Conservation (phyloP, 1,284 basidiomycete species). For the Moesziomyces aphidis region DNA sequence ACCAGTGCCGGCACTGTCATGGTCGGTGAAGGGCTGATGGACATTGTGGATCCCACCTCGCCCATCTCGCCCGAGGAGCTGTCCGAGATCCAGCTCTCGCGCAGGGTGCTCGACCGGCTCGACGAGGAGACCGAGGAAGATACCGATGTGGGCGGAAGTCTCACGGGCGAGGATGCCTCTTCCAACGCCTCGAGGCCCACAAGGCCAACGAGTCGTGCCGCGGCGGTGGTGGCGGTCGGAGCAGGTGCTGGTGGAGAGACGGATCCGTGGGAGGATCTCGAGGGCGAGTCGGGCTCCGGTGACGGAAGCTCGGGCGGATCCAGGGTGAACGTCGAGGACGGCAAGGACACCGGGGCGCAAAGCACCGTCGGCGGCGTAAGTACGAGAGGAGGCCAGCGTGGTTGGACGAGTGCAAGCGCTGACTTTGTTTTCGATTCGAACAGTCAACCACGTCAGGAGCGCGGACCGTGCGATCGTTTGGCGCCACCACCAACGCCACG, state of each 20-base stretch:
- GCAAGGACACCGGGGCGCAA: constrained; percentile 8
- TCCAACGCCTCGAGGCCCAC: neutral
- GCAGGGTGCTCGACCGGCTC: constrained; percentile 54
- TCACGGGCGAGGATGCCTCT: constrained; percentile 1
- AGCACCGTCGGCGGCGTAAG: constrained; percentile 40
- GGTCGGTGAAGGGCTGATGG: constrained; percentile 14
- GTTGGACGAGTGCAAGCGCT: neutral
- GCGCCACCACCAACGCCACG: constrained; percentile 29
- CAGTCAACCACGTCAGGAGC: constrained; percentile 35
- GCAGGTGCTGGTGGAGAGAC: constrained; percentile 15
- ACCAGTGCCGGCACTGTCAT: constrained; percentile 1
- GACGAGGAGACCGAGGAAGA: constrained; percentile 65
- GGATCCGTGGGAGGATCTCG: constrained; percentile 45
- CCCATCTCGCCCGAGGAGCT: constrained; percentile 33
- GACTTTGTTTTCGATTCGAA: neutral
- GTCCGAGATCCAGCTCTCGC: constrained; percentile 38
- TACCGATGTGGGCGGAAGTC: constrained; percentile 44
- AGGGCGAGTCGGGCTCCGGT: constrained; percentile 11
- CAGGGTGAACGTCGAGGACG: constrained; percentile 4
- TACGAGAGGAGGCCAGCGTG: neutral
- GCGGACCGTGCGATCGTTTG: constrained; percentile 35
- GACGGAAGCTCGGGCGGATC: constrained; percentile 4
- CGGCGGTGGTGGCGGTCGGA: neutral
- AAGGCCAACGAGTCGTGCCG: constrained; percentile 10
- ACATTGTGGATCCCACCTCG: constrained; percentile 33